Evolutionary conservation across 2,329 filamentous ascomycete species (phyloP), one percentile per base, ranked within the genome.

Genomic region (Pseudocercospora macadamiae): DNA sequence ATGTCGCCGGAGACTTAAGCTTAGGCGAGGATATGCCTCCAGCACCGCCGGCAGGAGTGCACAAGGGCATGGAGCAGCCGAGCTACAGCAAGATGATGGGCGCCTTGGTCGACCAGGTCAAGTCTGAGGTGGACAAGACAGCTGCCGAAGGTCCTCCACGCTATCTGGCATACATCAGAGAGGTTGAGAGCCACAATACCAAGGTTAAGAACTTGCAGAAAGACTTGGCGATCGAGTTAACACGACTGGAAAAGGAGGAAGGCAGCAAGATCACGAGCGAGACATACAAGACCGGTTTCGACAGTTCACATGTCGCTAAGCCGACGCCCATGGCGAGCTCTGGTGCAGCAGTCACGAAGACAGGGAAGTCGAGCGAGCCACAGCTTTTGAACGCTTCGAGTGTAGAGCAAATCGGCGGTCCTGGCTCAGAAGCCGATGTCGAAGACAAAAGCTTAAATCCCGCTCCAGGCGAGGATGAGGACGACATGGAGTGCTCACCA

Each of bases 81-180:
- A 89, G 88, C 12, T 99, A 96, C 73, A 95, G 91, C 36, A 91
- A 96, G 80, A 99, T 99, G 95, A 93, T 99, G 89, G 90, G 90
- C n/a, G 86, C 88, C n/a, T 77, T 99, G 68, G 84, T 97, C 18
- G 95, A 99, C 70, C 90, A 96, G 75, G 92, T 97, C 39, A 97
- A 96, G 76, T 86, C 90, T 65, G 86, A 89, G 51, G 81, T 96
- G 32, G 90, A 93, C 56, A 89, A 92, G 71, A 71, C 74, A 18
- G 89, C 89, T 75, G 82, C 84, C 0, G 84, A 74, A 48, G 70
- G 69, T 4, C 21, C 55, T 2, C 65, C 88, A 66, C 80, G 90
- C 51, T 92, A 90, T 72, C 81, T 84, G 48, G 88, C 84, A 53
- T 97, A 96, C 79, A 81, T 96, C 25, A 82, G 84, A 48, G 93